Percentiles rank a stretch among this genome's conserved stretches.
These are phyloP conservation scores for Penicillium sp. DNA, from an alignment of 2,329 filamentous ascomycete genomes.

Conservation along the genomic window DNA sequence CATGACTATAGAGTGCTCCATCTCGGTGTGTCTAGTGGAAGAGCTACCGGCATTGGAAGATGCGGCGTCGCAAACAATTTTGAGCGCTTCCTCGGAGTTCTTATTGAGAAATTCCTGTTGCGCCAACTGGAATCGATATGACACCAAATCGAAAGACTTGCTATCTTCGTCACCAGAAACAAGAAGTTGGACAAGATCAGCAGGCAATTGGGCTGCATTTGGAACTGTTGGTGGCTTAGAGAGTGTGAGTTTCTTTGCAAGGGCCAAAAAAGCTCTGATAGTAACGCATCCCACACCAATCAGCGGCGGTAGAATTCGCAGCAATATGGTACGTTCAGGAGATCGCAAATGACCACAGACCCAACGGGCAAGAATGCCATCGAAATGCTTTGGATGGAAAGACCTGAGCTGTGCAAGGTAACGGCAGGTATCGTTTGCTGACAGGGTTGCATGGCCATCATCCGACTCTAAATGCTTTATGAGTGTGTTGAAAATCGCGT, in stretches of 20 bases:
- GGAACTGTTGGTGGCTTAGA: conserved; percentile 28
- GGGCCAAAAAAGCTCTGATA: conserved; percentile 41
- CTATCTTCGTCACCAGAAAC: conserved; percentile 20
- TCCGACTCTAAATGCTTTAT: conserved; percentile 38
- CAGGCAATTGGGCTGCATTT: conserved; percentile 29
- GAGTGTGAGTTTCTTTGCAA: conserved; percentile 35
- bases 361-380: conserved; percentile 46
- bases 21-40: conserved; percentile 12
- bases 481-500: conserved; percentile 44
- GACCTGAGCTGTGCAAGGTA: conserved; percentile 46
- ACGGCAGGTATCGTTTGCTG: conserved; percentile 40
- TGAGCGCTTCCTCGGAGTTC: conserved; percentile 35
- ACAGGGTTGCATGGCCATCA: conserved; percentile 30
- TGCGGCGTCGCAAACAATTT: conserved; percentile 35
- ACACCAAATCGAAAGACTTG: conserved; percentile 35
- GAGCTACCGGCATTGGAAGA: conserved; percentile 16
- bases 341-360: conserved; percentile 40
- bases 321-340: conserved; percentile 34
- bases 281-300: conserved; percentile 49
- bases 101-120: conserved; percentile 42
- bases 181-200: conserved; percentile 37
- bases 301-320: conserved; percentile 40
- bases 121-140: conserved; percentile 43
- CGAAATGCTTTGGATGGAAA: conserved; percentile 47
- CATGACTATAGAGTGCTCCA: conserved; percentile 27